Evolutionary conservation across 306 rosid genomes (phyloP), one percentile per base, ranked within the genome.

Genomic region (Hippophae gyantsensis): DNA sequence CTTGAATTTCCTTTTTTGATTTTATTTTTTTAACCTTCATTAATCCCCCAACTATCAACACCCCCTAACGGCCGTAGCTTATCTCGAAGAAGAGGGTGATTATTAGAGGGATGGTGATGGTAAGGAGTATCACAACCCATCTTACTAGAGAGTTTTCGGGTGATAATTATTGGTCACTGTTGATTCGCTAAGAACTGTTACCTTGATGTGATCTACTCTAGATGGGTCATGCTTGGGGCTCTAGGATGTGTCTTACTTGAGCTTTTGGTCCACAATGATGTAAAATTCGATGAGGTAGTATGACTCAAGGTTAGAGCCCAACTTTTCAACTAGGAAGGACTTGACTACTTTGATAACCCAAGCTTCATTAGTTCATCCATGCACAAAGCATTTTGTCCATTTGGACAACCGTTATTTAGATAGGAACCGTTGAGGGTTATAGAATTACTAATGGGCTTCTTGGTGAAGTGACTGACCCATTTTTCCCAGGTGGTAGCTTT

Each of bases 171-270:
- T 90, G 96, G 97, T 79, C 84, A 90, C 94, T 10, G 90, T 89
- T 3, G 92, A 42, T 87, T 90, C 5, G 89, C 96, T 23, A 83
- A 53, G 64, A 90, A 90, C 69, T 76, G 92, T 43, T 94, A 87
- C 72, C 83, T 90, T 0, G 89, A 87, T 12, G 98, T 90, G 23
- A 87, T 90, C 78, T 95, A 90, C 74, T 54, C 52, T 0, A 76
- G 89, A 41, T 87, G 95, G 97, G 97, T 94, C 80, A 90, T 90
- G 97, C 87, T 90, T 0, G 90, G 97, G 40, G 95, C 97, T 0
- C 59, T 90, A 6, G 96, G 96, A 1, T 79, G 87, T 8, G 92
- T 90, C 56, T 87, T 87, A 79, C 96, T 89, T 0, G 92, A 85
- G 76, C 96, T 90, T 43, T 49, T 83, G 77, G 58, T 96, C 58